Evolutionary conservation across 2,329 filamentous ascomycete species (phyloP), one percentile per base, ranked within the genome.

Genomic region (Fusarium bactridioides): DNA sequence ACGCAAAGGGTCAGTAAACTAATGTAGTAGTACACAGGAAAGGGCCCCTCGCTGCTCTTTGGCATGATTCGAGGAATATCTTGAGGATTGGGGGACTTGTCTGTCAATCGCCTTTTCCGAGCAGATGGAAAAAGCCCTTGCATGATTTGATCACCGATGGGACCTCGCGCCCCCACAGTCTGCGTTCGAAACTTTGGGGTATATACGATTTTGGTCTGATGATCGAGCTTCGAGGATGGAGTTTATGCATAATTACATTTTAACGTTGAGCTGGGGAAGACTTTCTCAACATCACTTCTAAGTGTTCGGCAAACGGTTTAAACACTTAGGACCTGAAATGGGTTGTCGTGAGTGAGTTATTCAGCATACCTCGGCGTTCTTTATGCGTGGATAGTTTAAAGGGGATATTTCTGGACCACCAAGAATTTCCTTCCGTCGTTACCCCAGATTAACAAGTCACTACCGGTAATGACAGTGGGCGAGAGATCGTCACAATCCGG

Each of bases 401-500:
- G 13, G 1, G 11, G 16, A 50, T 51, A 11, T 15, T n/a, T 31
- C 25, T 27, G 27, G 16, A 19, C 25, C 9, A 9, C 25, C 8
- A 27, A 48, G 21, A 35, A 56, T 3, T 59, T 40, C 12, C 21
- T 33, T 54, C 8, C 16, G 3, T 40, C 19, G 10, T 35, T 50
- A 27, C 50, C 59, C 54, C 31, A 19, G 35, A 55, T 51, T 31
- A 18, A 45, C n/a, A 53, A 47, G 56, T 55, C n/a, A 54, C n/a
- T 56, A 3, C 13, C 40, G 47, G 54, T 45, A 19, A 35, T 27
- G 40, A 61, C 25, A 23, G 35, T 41, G 33, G 43, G 40, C 37
- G 41, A 68, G 45, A 60, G 67, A 68, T 71, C 67, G 61, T 56
- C 47, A 48, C 44, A 43, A 27, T 50, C 15, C 37, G 40, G 54